Evolutionary conservation across 129 eudicot genomes (phyloP).

Genomic region (Centaurea solstitialis): DNA sequence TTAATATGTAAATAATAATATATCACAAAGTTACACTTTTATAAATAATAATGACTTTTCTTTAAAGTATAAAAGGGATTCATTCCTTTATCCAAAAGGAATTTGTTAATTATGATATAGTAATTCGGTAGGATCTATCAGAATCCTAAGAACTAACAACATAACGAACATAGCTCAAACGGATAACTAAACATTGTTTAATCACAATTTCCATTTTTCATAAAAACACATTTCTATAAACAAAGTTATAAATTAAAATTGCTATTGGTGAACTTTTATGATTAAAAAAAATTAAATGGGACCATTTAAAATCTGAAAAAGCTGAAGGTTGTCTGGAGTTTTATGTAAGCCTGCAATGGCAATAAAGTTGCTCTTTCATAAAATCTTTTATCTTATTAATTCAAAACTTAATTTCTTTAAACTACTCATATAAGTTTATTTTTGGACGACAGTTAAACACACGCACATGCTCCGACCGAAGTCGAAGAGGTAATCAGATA

Average conservation of each 20-base stretch:
- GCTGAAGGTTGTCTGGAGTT: conserved; percentile 45
- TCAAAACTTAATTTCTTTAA: neutral
- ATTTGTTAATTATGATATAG: no score
- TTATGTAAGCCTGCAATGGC: conserved; percentile 40
- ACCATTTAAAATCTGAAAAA: conserved; percentile 34
- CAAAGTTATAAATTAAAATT: neutral
- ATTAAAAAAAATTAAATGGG: conserved; percentile 27
- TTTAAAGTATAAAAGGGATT: no score
- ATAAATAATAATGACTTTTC: neutral
- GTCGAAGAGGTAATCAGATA: neutral
- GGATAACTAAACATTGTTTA: neutral
- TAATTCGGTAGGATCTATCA: no score
- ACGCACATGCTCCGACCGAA: no score
- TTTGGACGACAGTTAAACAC: no score
- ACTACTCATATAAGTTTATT: no score
- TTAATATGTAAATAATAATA: no score
- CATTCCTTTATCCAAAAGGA: neutral
- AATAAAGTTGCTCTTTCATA: neutral
- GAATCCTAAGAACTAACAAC: no score
- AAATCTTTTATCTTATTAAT: neutral
- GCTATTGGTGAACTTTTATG: neutral
- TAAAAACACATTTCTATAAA: neutral
- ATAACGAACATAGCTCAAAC: neutral
- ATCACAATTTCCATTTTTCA: neutral
- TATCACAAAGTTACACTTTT: neutral